Percentiles rank a stretch among this genome's conserved stretches.
Evolutionary conservation across 164 flowering plant genomes (phyloP).

Genomic region (Santalum album): DNA sequence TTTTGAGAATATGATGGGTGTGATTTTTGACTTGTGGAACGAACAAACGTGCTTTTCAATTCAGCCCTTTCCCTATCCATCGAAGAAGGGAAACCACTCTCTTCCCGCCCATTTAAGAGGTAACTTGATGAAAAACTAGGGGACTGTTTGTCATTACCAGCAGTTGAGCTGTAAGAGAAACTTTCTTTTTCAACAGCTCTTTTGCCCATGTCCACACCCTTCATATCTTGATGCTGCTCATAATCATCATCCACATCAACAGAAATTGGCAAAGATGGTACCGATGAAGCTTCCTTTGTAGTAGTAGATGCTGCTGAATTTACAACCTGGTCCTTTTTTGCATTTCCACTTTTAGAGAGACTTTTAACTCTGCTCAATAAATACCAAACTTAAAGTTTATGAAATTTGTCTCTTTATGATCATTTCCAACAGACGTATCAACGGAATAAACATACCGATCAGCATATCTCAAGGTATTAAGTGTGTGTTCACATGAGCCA

Average conservation of each 20-base stretch:
- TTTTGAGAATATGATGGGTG: constrained; percentile 28
- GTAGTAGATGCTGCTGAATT: constrained; percentile 29
- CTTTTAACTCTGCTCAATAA: constrained; percentile 82
- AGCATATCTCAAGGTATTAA: constrained; percentile 97
- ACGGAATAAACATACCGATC: constrained; percentile 53
- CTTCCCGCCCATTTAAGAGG: constrained; percentile 35
- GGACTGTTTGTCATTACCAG: constrained; percentile 37
- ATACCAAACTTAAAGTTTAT: constrained; percentile 3
- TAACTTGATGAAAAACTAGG: constrained; percentile 29
- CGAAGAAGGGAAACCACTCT: constrained; percentile 32
- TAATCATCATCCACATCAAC: constrained; percentile 37
- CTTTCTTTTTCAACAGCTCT: constrained; percentile 49
- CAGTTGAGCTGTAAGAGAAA: constrained; percentile 26
- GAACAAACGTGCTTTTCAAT: constrained; percentile 28
- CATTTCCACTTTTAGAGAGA: constrained; percentile 79
- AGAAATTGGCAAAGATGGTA: constrained; percentile 32
- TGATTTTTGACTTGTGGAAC: constrained; percentile 30
- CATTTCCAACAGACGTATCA: background rate
- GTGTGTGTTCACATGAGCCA: constrained; percentile 97
- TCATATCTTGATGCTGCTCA: constrained; percentile 50
- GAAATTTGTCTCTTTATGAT: too few relatives aligned
- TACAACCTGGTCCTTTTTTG: constrained; percentile 54
- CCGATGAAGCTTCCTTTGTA: constrained; percentile 47
- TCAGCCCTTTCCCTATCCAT: constrained; percentile 50
- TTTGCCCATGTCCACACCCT: constrained; percentile 38